These are phyloP conservation scores for Digitaria exilis DNA, from an alignment of 202 grass and related monocot species.

Conservation along the genomic window DNA sequence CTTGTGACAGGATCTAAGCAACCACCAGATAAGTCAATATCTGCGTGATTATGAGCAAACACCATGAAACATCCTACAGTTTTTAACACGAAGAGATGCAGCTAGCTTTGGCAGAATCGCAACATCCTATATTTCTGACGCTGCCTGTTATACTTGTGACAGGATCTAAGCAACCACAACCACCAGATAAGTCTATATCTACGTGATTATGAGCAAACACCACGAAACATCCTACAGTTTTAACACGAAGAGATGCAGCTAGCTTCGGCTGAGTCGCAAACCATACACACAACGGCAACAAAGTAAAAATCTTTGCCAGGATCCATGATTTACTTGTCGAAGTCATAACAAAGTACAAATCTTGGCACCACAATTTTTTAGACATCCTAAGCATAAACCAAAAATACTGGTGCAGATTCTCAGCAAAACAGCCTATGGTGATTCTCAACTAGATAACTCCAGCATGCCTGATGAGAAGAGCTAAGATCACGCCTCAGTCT, in stretches of 20 bases:
- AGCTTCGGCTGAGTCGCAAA: too few relatives aligned
- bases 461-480: neutral
- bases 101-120: too few relatives aligned
- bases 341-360: neutral
- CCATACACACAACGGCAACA: too few relatives aligned
- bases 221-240: too few relatives aligned
- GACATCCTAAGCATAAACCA: neutral
- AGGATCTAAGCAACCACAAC: neutral
- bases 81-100: too few relatives aligned
- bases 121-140: too few relatives aligned
- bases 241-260: too few relatives aligned
- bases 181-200: neutral
- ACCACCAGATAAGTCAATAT: neutral
- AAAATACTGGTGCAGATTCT: neutral
- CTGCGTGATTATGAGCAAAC: too few relatives aligned
- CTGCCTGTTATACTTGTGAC: too few relatives aligned
- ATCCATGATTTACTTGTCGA: neutral
- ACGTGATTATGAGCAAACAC: too few relatives aligned
- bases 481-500: constrained; percentile 73
- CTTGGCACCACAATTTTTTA: neutral
- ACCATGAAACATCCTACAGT: too few relatives aligned
- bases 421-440: neutral
- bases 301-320: too few relatives aligned
- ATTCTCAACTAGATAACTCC: neutral
- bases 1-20: neutral